phyloP scores from a whole-genome alignment of 331 rosid genomes.

The Malus hybrid region DNA sequence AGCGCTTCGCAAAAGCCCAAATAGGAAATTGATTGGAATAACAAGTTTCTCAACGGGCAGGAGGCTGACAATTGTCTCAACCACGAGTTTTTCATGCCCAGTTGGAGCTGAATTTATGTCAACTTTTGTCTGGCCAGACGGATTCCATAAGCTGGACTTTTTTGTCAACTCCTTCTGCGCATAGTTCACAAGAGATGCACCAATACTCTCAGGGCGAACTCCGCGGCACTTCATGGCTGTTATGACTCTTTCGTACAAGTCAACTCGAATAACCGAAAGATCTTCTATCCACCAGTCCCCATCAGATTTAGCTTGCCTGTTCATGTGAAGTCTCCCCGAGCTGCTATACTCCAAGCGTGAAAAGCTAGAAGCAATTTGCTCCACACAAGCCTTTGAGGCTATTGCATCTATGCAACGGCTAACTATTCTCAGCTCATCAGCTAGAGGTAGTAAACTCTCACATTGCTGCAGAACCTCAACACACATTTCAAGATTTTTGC shows the following conservation, averaged over 20 bases:
- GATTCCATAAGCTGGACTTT: constrained; percentile 77
- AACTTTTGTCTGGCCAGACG: constrained; percentile 62
- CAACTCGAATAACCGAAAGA: constrained; percentile 73
- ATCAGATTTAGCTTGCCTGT: constrained; percentile 75
- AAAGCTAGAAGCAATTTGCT: constrained; percentile 97
- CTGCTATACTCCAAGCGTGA: constrained; percentile 96
- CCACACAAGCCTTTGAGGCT: constrained; percentile 93
- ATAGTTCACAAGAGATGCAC: constrained; percentile 75
- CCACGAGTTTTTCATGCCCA: constrained; percentile 67
- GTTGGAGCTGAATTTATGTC: constrained; percentile 46
- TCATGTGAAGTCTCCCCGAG: constrained; percentile 95
- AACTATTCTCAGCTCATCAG: constrained; percentile 72
- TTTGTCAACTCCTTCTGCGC: constrained; percentile 87
- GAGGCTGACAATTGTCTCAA: constrained; percentile 82
- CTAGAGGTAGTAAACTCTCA: constrained; percentile 77
- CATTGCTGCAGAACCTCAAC: constrained; percentile 91
- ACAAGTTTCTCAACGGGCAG: constrained; percentile 83
- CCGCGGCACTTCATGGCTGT: constrained; percentile 96
- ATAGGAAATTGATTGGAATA: constrained; percentile 84
- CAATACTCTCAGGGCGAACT: constrained; percentile 91
- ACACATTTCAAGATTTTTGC: constrained; percentile 92
- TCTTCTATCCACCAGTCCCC: constrained; percentile 99
- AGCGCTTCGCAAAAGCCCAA: constrained; percentile 82
- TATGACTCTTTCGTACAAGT: constrained; percentile 78
- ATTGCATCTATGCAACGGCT: constrained; percentile 87